Evolutionary conservation across 805 yeast genomes (phyloP).

Genomic region (Hanseniaspora jakobsenii): DNA sequence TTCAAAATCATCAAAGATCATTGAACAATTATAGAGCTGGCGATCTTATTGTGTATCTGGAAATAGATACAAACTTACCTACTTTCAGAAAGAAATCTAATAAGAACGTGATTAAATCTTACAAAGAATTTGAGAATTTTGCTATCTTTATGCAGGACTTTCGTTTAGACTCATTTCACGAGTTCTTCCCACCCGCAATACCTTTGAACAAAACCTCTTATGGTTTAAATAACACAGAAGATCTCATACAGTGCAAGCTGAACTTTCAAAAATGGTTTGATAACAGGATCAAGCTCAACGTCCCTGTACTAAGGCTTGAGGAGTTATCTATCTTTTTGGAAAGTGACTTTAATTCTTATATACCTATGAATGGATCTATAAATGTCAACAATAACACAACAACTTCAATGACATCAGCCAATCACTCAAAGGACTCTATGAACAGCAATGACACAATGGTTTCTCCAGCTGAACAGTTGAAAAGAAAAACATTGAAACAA

Average conservation of each 20-base stretch:
- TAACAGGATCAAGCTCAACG: constrained; percentile 50
- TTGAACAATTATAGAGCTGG: constrained; percentile 4
- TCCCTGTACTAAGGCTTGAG: constrained; percentile 73
- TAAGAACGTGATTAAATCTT: constrained; percentile 68
- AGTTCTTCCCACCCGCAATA: constrained; percentile 83
- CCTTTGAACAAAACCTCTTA: constrained; percentile 66
- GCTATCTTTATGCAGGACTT: constrained; percentile 68
- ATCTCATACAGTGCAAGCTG: constrained; percentile 40
- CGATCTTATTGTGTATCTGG: constrained; percentile 13
- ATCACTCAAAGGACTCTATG: constrained; percentile 39
- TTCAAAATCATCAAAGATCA: constrained; percentile 7
- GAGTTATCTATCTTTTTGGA: constrained; percentile 79
- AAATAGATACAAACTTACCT: constrained; percentile 46
- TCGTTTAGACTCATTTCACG: constrained; percentile 40
- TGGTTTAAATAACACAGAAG: constrained; percentile 78
- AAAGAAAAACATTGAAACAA: constrained; percentile 83
- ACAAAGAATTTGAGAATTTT: constrained; percentile 61
- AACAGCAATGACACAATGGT: constrained; percentile 35
- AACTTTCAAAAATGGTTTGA: constrained; percentile 80
- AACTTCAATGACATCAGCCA: constrained; percentile 18
- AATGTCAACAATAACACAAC: constrained; percentile 11
- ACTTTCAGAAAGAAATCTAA: constrained; percentile 59
- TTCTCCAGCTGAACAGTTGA: constrained; percentile 71
- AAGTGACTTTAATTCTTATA: constrained; percentile 48
- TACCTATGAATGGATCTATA: constrained; percentile 24